phyloP scores from a whole-genome alignment of 164 flowering plant species.

The Pachysandra terminalis region DNA sequence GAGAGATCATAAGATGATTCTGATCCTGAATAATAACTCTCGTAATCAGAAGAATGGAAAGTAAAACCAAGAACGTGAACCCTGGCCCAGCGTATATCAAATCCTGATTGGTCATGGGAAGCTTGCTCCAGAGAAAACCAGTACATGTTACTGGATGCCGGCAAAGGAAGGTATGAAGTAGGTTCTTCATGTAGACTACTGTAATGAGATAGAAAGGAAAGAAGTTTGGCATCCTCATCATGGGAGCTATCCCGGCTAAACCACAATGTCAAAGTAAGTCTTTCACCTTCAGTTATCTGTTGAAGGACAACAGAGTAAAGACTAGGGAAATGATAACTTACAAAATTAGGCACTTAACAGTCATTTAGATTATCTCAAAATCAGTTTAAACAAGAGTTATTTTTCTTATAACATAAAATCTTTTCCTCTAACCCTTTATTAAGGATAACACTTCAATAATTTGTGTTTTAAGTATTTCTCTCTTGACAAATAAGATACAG shows the following conservation, averaged over 20 bases:
- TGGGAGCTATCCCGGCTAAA: slow-evolving; percentile 69
- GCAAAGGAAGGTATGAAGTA: slow-evolving; percentile 44
- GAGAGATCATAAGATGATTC: slow-evolving; percentile 27
- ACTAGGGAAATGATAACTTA: neutral
- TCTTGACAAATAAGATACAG: no score
- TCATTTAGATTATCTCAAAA: neutral
- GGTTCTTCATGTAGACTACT: slow-evolving; percentile 14
- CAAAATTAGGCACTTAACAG: neutral
- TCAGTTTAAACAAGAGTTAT: neutral
- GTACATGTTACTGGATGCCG: slow-evolving; percentile 83
- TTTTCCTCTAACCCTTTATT: no score
- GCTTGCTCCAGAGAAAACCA: slow-evolving; percentile 68
- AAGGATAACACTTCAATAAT: no score
- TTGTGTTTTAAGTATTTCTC: no score
- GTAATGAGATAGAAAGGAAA: slow-evolving; percentile 49
- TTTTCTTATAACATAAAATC: no score
- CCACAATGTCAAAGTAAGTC: slow-evolving; percentile 89
- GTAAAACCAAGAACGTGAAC: slow-evolving; percentile 55
- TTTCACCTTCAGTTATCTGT: slow-evolving; percentile 82
- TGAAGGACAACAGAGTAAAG: neutral
- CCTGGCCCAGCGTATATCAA: slow-evolving; percentile 80
- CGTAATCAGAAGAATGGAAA: slow-evolving; percentile 30
- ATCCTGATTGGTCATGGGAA: slow-evolving; percentile 38
- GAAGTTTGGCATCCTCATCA: slow-evolving; percentile 87
- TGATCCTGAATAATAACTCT: slow-evolving; percentile 1